A percentile compares a stretch with the other conserved stretches of the same genome.
phyloP scores from a whole-genome alignment of 108 stramenopile genomes.

The Schizochytrium sp. region DNA sequence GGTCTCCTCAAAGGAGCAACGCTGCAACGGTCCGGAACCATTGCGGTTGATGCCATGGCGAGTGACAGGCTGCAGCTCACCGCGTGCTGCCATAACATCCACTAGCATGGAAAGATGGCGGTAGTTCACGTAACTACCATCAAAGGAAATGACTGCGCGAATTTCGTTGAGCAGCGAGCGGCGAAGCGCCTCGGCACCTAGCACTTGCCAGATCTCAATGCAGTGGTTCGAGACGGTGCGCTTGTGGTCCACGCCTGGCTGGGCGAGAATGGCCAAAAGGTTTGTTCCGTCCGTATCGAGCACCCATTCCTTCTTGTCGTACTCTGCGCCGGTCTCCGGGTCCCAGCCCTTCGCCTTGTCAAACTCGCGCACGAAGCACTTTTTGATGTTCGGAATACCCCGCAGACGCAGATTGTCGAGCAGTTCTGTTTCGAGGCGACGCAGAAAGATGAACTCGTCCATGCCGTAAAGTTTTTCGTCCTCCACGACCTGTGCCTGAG shows the following conservation, averaged over 20 bases:
- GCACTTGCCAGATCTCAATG: slow-evolving; percentile 84
- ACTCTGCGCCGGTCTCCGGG: slow-evolving; percentile 65
- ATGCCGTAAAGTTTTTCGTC: slow-evolving; percentile 63
- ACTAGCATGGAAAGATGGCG: slow-evolving; percentile 91
- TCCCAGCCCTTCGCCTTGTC: slow-evolving; percentile 75
- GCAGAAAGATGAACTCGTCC: slow-evolving; percentile 84
- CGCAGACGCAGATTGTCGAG: slow-evolving; percentile 73
- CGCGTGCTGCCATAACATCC: slow-evolving; percentile 97
- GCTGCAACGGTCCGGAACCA: slow-evolving; percentile 83
- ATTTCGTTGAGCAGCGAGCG: slow-evolving; percentile 70
- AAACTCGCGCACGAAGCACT: slow-evolving; percentile 78
- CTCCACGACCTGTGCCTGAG: slow-evolving; percentile 48
- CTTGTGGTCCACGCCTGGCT: slow-evolving; percentile 81
- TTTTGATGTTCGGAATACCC: slow-evolving; percentile 82
- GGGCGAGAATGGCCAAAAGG: slow-evolving; percentile 79
- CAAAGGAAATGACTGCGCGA: slow-evolving; percentile 79
- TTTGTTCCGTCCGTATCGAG: slow-evolving; percentile 96
- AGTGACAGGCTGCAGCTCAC: slow-evolving; percentile 89
- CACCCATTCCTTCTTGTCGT: slow-evolving; percentile 76
- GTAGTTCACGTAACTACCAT: slow-evolving; percentile 97
- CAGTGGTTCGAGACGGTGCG: slow-evolving; percentile 86
- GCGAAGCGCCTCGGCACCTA: slow-evolving; percentile 94
- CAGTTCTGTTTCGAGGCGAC: slow-evolving; percentile 81
- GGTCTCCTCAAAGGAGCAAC: slow-evolving; percentile 96
- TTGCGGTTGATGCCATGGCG: slow-evolving; percentile 97